A percentile compares a stretch with the other conserved stretches of the same genome.
Evolutionary conservation across 2,329 filamentous ascomycete species (phyloP).

Genomic region (Bipolaris cookei): DNA sequence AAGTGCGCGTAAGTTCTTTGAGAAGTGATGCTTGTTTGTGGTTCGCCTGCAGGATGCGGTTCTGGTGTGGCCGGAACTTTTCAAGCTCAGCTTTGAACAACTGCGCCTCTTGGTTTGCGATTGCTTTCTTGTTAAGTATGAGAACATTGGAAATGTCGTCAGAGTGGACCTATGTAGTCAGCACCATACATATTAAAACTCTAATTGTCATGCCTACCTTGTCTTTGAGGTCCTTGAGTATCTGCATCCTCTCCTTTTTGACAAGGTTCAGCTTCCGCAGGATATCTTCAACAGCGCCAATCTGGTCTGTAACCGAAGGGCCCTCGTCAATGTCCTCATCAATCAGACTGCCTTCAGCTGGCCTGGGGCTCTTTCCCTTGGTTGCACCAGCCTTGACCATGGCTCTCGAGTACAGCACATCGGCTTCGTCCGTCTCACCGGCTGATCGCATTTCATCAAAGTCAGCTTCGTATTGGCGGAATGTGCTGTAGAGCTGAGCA

Average conservation of each 20-base stretch:
- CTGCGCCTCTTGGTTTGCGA: slow-evolving; percentile 87
- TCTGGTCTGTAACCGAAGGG: slow-evolving; percentile 85
- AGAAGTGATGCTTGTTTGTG: slow-evolving; percentile 94
- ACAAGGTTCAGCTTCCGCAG: slow-evolving; percentile 89
- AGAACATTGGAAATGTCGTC: slow-evolving; percentile 98
- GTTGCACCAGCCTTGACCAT: slow-evolving; percentile 76
- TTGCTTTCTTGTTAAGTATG: slow-evolving; percentile 96
- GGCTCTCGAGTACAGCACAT: slow-evolving; percentile 85
- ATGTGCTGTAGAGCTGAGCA: slow-evolving; percentile 78
- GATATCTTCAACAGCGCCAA: slow-evolving; percentile 84
- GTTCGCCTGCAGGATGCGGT: slow-evolving; percentile 85
- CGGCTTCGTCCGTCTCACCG: slow-evolving; percentile 83
- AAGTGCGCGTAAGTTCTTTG: slow-evolving; percentile 89
- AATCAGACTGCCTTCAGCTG: slow-evolving; percentile 78
- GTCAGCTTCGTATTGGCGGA: slow-evolving; percentile 83
- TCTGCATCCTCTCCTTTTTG: slow-evolving; percentile 88
- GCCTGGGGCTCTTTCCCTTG: slow-evolving; percentile 66
- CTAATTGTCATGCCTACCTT: slow-evolving; percentile 67
- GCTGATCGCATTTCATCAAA: slow-evolving; percentile 96
- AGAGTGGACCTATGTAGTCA: slow-evolving; percentile 73
- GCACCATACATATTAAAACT: neutral
- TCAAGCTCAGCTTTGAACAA: slow-evolving; percentile 96
- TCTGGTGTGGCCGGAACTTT: slow-evolving; percentile 94
- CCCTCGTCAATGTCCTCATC: slow-evolving; percentile 88
- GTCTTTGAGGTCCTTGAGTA: slow-evolving; percentile 95